These are phyloP conservation scores for Chloropicon primus DNA, from an alignment of 139 green algal species.

Conservation along the genomic window DNA sequence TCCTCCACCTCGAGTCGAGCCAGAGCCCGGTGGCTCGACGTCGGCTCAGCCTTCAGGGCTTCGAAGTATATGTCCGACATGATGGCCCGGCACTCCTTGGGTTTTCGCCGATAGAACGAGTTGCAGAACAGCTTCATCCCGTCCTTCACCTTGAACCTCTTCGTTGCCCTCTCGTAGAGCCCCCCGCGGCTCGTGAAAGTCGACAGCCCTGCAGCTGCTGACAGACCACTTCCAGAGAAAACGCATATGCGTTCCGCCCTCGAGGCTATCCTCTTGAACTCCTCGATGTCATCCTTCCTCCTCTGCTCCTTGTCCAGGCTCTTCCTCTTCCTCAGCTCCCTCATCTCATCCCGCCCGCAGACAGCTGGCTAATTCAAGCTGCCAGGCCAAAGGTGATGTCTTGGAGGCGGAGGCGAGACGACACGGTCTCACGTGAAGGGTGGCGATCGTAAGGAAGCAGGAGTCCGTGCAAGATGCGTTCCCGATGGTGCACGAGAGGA, in stretches of 20 bases:
- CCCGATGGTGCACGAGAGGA: too few species aligned
- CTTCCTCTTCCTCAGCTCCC: not conserved
- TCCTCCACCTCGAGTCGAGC: constrained; percentile 25
- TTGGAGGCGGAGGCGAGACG: too few species aligned
- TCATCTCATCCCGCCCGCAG: not conserved
- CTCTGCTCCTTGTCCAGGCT: not conserved
- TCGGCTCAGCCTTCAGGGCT: constrained; percentile 33
- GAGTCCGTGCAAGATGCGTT: too few species aligned
- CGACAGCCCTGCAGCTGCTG: constrained; percentile 67
- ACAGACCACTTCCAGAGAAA: constrained; percentile 72
- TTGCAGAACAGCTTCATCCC: constrained; percentile 81
- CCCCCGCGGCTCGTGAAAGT: constrained; percentile 74
- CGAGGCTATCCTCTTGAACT: not conserved
- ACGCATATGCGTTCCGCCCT: constrained; percentile 34
- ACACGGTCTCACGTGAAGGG: too few species aligned
- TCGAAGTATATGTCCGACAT: constrained; percentile 72
- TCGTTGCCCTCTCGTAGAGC: constrained; percentile 65
- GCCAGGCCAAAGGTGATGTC: too few species aligned
- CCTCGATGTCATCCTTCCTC: not conserved
- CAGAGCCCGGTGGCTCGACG: constrained; percentile 37
- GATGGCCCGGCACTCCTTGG: constrained; percentile 46
- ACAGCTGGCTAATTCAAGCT: too few species aligned
- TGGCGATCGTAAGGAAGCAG: too few species aligned
- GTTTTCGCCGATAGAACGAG: constrained; percentile 51
- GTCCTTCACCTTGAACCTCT: constrained; percentile 55